These are phyloP conservation scores for Ramularia collo-cygni DNA, from an alignment of 2,329 filamentous ascomycete species.

Conservation along the genomic window DNA sequence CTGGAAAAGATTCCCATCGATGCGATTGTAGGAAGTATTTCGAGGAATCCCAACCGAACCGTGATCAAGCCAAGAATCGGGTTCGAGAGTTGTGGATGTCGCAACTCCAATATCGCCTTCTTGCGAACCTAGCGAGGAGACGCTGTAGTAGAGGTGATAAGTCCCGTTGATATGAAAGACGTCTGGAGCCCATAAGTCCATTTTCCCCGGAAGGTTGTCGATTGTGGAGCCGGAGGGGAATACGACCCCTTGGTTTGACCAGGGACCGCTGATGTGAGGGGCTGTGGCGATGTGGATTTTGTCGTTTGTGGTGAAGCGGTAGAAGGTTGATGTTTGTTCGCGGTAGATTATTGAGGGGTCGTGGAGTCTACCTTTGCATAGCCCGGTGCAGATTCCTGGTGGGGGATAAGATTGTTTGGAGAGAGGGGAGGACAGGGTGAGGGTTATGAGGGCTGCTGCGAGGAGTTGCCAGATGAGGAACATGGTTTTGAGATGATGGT, in stretches of 20 bases:
- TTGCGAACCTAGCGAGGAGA: slow-evolving; percentile 54
- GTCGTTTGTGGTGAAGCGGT: slow-evolving; percentile 46
- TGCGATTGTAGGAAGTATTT: slow-evolving; percentile 36
- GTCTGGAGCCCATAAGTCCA: slow-evolving; percentile 57
- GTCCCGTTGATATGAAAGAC: slow-evolving; percentile 48
- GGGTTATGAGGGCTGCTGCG: not conserved
- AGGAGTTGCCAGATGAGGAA: no score
- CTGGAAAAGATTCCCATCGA: slow-evolving; percentile 44
- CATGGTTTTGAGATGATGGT: no score
- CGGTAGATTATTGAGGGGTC: slow-evolving; percentile 17
- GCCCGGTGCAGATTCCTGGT: slow-evolving; percentile 12
- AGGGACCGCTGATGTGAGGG: slow-evolving; percentile 42
- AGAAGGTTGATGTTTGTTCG: slow-evolving; percentile 34
- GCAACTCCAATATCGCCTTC: slow-evolving; percentile 57
- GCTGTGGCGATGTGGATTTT: slow-evolving; percentile 44
- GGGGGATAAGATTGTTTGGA: slow-evolving; percentile 12
- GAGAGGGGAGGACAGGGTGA: slow-evolving; percentile 7
- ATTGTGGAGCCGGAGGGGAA: slow-evolving; percentile 43
- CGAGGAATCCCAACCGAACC: slow-evolving; percentile 51
- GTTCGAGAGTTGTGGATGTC: slow-evolving; percentile 42
- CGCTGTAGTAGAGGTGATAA: slow-evolving; percentile 60
- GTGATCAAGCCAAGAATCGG: slow-evolving; percentile 54
- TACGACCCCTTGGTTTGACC: slow-evolving; percentile 42
- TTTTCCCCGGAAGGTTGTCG: slow-evolving; percentile 38
- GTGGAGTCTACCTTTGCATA: slow-evolving; percentile 14